Evolutionary conservation across 495 filamentous ascomycete species (phyloP), one percentile per base, ranked within the genome.

Genomic region (Mytilinidion resinicola): DNA sequence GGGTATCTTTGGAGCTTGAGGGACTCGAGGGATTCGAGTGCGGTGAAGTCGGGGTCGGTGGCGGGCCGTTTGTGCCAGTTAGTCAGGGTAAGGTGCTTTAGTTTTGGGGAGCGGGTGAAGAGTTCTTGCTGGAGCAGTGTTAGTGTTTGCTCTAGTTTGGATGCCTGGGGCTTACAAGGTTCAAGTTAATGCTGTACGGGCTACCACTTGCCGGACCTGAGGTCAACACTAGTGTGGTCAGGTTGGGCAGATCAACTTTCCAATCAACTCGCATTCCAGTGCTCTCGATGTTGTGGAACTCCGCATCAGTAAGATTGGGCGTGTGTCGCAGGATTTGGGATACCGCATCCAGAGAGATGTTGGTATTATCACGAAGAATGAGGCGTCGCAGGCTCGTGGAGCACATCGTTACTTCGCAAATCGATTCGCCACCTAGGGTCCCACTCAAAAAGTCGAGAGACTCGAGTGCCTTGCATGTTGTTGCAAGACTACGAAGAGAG

Each of bases 281-380:
- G 5, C 15, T 33, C 9, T 21, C 4, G 34, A 58, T 52, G 20
- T 54, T 55, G 9, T 67, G 62, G 36, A 79, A 68, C 41, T 76
- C 70, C 9, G 74, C 66, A 10, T 65, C 70, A 55, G 79, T 75
- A 0, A 82, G 72, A 6, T 61, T 70, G 3, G 74, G 71, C 6
- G 79, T 65, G 14, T 62, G 63, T 2, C 64, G 38, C 4, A 82
- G 50, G 10, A 82, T 63, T 21, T 72, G 71, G 2, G 67, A 59
- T 6, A 76, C 62, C 12, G 64, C 64, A 20, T 72, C 68, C 30
- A 73, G 62, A 1, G 72, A 55, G 0, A 77, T 47, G 0, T 62
- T 30, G 30, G 76, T 71, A 3, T 76, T 62, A 20, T 63, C 47
- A 1, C 73, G 73, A n/a, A 78, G 51, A 0, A 75, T 62, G 10